Conservation (phyloP, 2,329 filamentous ascomycete genomes). For the Xylariaceae sp. region DNA sequence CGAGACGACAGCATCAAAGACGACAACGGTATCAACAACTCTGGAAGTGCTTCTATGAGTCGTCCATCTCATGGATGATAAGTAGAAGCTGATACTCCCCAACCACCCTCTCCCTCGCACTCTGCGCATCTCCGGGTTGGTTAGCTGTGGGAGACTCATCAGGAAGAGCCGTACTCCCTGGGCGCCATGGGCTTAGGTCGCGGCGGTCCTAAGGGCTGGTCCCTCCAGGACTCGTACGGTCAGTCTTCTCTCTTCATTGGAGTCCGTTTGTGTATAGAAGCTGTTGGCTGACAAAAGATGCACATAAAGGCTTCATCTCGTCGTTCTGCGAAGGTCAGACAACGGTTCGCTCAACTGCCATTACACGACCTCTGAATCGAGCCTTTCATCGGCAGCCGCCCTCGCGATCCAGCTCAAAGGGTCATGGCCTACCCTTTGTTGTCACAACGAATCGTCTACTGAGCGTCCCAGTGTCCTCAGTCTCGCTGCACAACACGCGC, state of each 20-base stretch:
- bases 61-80: conserved; percentile 13
- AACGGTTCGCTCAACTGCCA: conserved; percentile 12
- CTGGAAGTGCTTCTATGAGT: background rate
- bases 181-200: conserved; percentile 25
- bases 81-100: background rate
- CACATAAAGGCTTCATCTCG: conserved; percentile 31
- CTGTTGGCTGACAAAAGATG: conserved; percentile 6
- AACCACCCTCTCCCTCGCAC: background rate
- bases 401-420: conserved; percentile 1
- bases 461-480: background rate
- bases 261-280: background rate
- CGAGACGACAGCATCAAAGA: background rate
- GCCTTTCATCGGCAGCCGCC: conserved; percentile 12
- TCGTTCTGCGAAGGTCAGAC: conserved; percentile 28
- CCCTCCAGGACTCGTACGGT: conserved; percentile 34
- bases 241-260: conserved; percentile 19
- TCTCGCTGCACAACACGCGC: conserved; percentile 25
- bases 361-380: conserved; percentile 7
- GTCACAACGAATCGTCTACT: background rate
- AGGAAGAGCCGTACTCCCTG: background rate
- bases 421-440: background rate
- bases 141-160: background rate
- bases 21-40: background rate
- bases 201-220: conserved; percentile 29
- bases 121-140: background rate